These are phyloP conservation scores for Cicer judaicum DNA, from an alignment of 306 rosid genomes.

Conservation along the genomic window DNA sequence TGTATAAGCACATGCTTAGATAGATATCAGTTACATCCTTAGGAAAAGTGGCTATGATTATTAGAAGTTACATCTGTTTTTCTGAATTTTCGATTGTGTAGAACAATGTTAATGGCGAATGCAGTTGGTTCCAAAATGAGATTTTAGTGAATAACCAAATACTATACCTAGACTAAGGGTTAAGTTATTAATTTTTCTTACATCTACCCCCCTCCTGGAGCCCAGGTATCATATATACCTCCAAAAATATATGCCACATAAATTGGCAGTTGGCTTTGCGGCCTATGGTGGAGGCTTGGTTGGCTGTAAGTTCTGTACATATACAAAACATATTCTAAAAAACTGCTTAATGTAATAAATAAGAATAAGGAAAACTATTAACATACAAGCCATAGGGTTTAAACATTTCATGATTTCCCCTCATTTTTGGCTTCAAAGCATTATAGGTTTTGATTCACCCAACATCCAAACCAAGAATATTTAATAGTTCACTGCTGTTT, in stretches of 20 bases:
- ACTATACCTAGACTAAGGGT: too few species aligned
- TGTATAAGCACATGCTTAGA: neutral
- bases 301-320: neutral
- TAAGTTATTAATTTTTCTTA: too few species aligned
- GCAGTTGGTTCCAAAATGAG: too few species aligned
- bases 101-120: too few species aligned
- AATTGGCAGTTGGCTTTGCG: too few species aligned
- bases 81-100: neutral
- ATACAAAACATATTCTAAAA: neutral
- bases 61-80: slow-evolving; percentile 7
- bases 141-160: too few species aligned
- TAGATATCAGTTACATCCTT: neutral
- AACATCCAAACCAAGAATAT: neutral
- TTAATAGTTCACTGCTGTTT: neutral
- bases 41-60: neutral
- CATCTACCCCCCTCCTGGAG: too few species aligned
- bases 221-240: too few species aligned
- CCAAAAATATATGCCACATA: too few species aligned
- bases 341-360: neutral
- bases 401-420: neutral
- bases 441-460: neutral
- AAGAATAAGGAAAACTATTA: neutral
- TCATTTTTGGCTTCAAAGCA: neutral
- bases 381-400: neutral
- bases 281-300: too few species aligned